These are phyloP conservation scores for Pelargonium australe DNA, from an alignment of 441 rosid genomes.

Conservation along the genomic window DNA sequence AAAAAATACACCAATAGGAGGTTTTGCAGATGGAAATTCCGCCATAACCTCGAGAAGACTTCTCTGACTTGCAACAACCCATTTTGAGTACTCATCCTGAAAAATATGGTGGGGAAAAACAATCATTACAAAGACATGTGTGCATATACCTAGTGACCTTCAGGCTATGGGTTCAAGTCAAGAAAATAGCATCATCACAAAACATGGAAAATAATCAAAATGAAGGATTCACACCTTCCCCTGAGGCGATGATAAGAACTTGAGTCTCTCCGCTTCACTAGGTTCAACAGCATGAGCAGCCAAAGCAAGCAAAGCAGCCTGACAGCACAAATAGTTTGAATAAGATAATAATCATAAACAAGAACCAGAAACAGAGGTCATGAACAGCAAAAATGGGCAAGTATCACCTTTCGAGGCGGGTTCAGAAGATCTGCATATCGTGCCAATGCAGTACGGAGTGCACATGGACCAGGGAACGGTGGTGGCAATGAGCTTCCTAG, in stretches of 20 bases:
- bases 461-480: constrained; percentile 73
- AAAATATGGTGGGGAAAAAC: neutral
- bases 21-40: constrained; percentile 77
- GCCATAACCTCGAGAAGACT: constrained; percentile 94
- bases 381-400: neutral
- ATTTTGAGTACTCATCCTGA: constrained; percentile 78
- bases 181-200: too few species aligned
- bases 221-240: constrained; percentile 22
- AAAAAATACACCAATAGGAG: constrained; percentile 86
- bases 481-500: constrained; percentile 66
- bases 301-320: constrained; percentile 28
- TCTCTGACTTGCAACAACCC: constrained; percentile 80
- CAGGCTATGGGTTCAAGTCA: too few species aligned
- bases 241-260: constrained; percentile 25
- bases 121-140: neutral
- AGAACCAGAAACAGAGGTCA: neutral
- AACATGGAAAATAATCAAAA: neutral
- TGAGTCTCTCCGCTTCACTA: constrained; percentile 23
- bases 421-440: constrained; percentile 71
- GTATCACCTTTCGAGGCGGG: constrained; percentile 69
- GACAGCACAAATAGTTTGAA: neutral
- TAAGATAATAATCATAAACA: neutral
- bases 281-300: constrained; percentile 29
- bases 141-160: too few species aligned
- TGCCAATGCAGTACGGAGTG: constrained; percentile 61